A percentile compares a stretch with the other conserved stretches of the same genome.
Conservation (phyloP, 768 basidiomycete species). For the Leucocoprinus sp. region DNA sequence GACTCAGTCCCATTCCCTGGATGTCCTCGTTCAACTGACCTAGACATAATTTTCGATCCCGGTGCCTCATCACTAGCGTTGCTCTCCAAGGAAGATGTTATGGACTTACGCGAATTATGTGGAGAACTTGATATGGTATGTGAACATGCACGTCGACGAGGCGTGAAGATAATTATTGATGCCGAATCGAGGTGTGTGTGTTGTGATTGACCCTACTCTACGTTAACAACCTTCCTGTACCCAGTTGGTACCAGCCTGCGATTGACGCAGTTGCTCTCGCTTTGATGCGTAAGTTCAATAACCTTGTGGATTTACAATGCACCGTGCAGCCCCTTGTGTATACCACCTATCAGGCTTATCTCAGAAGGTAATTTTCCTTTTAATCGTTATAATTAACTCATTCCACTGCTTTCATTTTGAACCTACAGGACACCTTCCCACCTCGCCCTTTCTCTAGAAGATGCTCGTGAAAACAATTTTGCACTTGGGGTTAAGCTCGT, state of each 20-base stretch:
- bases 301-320: slow-evolving; percentile 16
- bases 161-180: slow-evolving; percentile 70
- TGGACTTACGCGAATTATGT: slow-evolving; percentile 51
- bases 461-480: slow-evolving; percentile 60
- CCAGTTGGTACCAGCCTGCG: slow-evolving; percentile 69
- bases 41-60: slow-evolving; percentile 39
- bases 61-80: slow-evolving; percentile 12
- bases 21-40: slow-evolving; percentile 49
- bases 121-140: slow-evolving; percentile 60
- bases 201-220: background rate
- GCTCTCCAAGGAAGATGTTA: slow-evolving; percentile 49
- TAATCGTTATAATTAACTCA: slow-evolving; percentile 4
- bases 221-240: background rate
- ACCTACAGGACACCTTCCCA: slow-evolving; percentile 57
- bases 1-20: slow-evolving; percentile 59
- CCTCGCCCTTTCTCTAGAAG: slow-evolving; percentile 52
- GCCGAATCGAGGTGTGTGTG: slow-evolving; percentile 65
- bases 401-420: background rate
- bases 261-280: slow-evolving; percentile 73
- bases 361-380: slow-evolving; percentile 47
- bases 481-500: slow-evolving; percentile 88
- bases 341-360: slow-evolving; percentile 85
- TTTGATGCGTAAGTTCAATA: slow-evolving; percentile 75
- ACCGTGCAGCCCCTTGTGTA: slow-evolving; percentile 60
- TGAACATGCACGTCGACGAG: slow-evolving; percentile 45